Conservation (phyloP, 2,329 filamentous ascomycete species). For the Verticillium zaregamsianum region DNA sequence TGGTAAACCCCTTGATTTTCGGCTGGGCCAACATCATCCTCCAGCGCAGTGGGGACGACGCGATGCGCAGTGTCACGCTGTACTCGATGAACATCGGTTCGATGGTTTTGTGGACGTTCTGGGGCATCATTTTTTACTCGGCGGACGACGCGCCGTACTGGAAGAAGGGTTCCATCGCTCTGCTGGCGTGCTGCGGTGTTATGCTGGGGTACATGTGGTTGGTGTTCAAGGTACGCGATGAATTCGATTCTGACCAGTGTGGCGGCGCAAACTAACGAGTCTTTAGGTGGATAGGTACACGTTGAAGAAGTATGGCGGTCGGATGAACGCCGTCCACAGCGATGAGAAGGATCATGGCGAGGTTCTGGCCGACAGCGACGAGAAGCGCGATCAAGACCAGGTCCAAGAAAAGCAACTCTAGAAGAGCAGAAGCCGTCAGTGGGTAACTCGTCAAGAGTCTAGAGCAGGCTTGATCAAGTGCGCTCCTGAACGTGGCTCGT, state of each 20-base stretch:
- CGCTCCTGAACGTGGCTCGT: no score
- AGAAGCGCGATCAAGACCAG: not conserved
- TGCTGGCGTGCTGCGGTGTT: constrained; percentile 19
- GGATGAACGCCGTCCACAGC: not conserved
- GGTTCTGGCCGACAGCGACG: not conserved
- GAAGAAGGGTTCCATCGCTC: constrained; percentile 30
- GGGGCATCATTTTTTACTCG: constrained; percentile 31
- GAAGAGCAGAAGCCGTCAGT: no score
- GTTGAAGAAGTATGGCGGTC: not conserved
- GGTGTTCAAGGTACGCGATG: constrained; percentile 7
- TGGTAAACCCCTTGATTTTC: constrained; percentile 34
- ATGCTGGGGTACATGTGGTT: constrained; percentile 10
- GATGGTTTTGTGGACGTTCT: constrained; percentile 32
- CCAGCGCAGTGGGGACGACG: constrained; percentile 30
- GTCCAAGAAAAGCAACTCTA: not conserved
- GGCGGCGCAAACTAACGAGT: not conserved
- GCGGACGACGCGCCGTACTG: constrained; percentile 29
- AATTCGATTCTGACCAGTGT: no score
- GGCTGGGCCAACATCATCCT: constrained; percentile 34
- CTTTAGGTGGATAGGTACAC: not conserved
- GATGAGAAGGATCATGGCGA: not conserved
- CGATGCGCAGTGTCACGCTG: constrained; percentile 28
- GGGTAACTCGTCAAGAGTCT: no score
- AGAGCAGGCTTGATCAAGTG: no score
- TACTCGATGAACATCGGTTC: constrained; percentile 33